Base-by-base conservation (phyloP, 805 yeast genomes). In the Barnettozyma wickerhamii region DNA sequence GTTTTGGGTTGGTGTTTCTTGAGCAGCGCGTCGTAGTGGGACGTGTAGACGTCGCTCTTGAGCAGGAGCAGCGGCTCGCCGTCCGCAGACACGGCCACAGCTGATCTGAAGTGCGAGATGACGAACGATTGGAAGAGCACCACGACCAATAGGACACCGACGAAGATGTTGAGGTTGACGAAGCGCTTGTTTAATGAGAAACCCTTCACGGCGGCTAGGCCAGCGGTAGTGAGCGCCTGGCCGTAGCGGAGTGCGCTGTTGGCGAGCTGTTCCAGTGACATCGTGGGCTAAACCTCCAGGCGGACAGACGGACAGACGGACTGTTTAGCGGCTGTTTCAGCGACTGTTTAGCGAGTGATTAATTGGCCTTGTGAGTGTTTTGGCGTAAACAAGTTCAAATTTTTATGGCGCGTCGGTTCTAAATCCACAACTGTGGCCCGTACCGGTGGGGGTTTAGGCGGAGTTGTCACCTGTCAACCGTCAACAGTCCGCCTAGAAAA, bases 171-270 rank as follows among this genome's bases (percentile, higher is more conserved):
- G 5, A 52, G 21, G 33, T 49, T 51, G 33, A 52, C 29, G 30
- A 53, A 46, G 0, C 56, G 43, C 43, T 44, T 53, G 43, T 53
- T 51, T 2, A 44, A 37, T 6, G 48, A 29, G 33, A 47, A 19
- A 7, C 29, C 29, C 12, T 38, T 32, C n/a, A n/a, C n/a, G n/a
- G n/a, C n/a, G n/a, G n/a, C n/a, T n/a, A n/a, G n/a, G 7, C 34
- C n/a, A 3, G 39, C 27, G 7, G 29, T 40, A 3, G 14, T n/a
- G 1, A 42, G 3, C 1, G 46, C 38, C 30, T 47, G 45, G 2
- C 7, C 18, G 20, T 51, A 35, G 37, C 52, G 47, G 5, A 37
- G 10, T 2, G 21, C 33, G 15, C 10, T 20, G 21, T 24, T 27
- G 5, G 31, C 10, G n/a, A 15, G 12, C 10, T 38, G 30, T 28